Evolutionary conservation across 1,139 yeast species (phyloP), one percentile per base, ranked within the genome.

Genomic region (Magnusiomyces suaveolens): DNA sequence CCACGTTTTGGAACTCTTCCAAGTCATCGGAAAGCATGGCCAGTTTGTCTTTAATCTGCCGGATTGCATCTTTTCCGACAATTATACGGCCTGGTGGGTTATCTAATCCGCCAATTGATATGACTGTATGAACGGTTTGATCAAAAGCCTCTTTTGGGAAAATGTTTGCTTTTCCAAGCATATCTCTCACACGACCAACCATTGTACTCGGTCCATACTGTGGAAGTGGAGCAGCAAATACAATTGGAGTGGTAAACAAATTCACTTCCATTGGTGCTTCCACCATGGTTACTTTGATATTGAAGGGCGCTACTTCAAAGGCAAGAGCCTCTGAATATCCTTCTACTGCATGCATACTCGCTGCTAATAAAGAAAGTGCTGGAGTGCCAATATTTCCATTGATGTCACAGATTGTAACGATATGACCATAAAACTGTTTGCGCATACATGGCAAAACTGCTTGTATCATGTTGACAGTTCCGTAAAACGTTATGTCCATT

Each of bases 281-380:
- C n/a, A 69, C 69, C 10, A 69, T 56, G 1, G 72, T 64, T 29
- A 66, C 62, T 47, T 64, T 66, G 48, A 69, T 57, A 39, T 65
- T 62, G 50, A 60, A 59, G 3, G 66, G 62, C 3, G 66, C 64
- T 2, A 67, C 60, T 44, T 66, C 65, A 51, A 67, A 55, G 2
- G 71, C 70, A n/a, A 69, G 58, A 3, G 67, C 63, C 56, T 69
- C 72, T 6, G 62, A 57, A 53, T 67, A 69, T 24, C 72, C 72
- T 54, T 69, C 72, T 18, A 69, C 58, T 2, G 70, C 72, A 49
- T 67, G 67, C 53, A 62, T 60, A 6, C 70, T 67, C 3, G 69
- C 61, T 1, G 69, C 59, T 44, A 63, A 43, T 12, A 65, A 57
- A 1, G 69, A 65, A 23, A 68, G 52, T 1, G 62, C 58, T 1